Evolutionary conservation across 495 filamentous ascomycete species (phyloP).

Genomic region (Neurospora sp.): DNA sequence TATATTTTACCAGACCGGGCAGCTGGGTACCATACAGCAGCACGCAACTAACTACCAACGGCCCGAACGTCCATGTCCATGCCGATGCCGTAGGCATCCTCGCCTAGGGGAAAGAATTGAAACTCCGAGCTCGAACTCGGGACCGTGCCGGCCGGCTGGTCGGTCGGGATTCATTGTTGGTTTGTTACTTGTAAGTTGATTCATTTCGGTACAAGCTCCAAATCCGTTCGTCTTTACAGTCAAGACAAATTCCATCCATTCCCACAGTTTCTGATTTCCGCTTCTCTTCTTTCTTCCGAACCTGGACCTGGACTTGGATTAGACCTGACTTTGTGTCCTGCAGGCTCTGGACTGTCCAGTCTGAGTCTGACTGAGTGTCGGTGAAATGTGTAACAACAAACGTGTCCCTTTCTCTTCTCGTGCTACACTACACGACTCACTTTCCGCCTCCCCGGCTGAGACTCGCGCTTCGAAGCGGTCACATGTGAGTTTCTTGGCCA

Average conservation of each 20-base stretch:
- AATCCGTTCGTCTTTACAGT: not conserved
- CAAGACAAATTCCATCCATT: not conserved
- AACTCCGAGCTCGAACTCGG: not conserved
- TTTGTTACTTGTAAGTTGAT: not conserved
- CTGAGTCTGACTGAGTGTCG: not conserved
- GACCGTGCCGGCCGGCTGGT: not conserved
- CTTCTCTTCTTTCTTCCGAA: not conserved
- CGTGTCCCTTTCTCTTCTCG: not conserved
- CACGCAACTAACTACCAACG: not conserved
- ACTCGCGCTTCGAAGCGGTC: not conserved
- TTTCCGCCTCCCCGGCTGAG: not conserved
- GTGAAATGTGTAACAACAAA: not conserved
- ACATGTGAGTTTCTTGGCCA: not conserved
- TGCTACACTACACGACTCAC: not conserved
- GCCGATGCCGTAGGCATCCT: not conserved
- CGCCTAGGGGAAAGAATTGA: not conserved
- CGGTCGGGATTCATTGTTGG: not conserved
- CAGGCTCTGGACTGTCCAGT: too few species aligned
- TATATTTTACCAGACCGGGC: not conserved
- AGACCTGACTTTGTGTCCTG: too few species aligned
- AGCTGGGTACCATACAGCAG: not conserved
- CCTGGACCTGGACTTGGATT: not conserved
- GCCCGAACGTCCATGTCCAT: not conserved
- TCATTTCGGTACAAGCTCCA: not conserved
- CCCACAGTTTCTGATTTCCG: too few species aligned